Evolutionary conservation across 192 early-diverging fungal species (phyloP), one percentile per base, ranked within the genome.

Genomic region (Coemansia furcata): DNA sequence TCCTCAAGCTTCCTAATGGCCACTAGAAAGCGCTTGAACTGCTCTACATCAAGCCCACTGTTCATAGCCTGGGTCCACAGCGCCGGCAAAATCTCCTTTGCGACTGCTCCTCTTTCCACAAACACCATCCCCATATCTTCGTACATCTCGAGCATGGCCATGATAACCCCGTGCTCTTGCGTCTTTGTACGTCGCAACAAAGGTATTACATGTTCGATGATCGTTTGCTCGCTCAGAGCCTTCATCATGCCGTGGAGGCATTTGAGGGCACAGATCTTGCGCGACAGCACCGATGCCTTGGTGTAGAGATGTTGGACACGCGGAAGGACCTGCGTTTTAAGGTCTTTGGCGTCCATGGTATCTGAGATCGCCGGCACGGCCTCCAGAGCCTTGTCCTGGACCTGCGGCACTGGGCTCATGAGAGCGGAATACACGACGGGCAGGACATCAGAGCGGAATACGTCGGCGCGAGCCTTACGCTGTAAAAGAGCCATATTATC

Each of bases 131-230:
- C 88, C 71, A 91, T 82, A 26, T 95, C 90, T 54, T 92, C 91
- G 68, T 93, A 95, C 43, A 94, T 87, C 23, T 86, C 84, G 44
- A 94, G 73, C 29, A 93, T 88, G 5, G 91, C 89, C 79, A 95
- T 84, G 63, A 92, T 84, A 9, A 95, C 87, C 1, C 84, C 85
- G 0, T 92, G 89, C 66, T 95, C 93, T 4, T 90, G 84, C 19
- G 89, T 89, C 63, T 87, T 89, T 46, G 93, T 94, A 8, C 86
- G 84, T 37, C 85, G 85, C 55, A 95, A 70, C 62, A 94, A 40
- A 10, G 94, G 94, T n/a, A 95, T 74, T 21, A 95, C 47, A 68
- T 90, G 92, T 36, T 90, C 90, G 23, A 84, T 80, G 57, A 93
- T 86, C 2, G 88, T 88, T 52, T 82, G 84, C 69, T 88, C 88